These are phyloP conservation scores for Aspergillus tubingensis DNA, from an alignment of 2,329 filamentous ascomycete species.

Conservation along the genomic window DNA sequence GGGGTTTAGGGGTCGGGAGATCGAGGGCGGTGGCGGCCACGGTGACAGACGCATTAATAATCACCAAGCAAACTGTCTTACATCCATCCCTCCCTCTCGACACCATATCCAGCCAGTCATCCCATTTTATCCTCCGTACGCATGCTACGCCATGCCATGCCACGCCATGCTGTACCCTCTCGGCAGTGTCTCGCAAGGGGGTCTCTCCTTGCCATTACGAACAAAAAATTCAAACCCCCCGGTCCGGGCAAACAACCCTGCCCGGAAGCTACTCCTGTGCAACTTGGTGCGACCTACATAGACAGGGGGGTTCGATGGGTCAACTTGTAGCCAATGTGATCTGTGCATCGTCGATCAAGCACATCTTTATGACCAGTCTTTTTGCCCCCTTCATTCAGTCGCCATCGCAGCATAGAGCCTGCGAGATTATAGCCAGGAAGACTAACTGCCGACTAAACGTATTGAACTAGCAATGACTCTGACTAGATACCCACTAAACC, in stretches of 20 bases:
- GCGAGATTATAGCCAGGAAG: background rate
- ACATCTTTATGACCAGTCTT: background rate
- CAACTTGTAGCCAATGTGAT: background rate
- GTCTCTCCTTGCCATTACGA: background rate
- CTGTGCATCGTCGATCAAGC: background rate
- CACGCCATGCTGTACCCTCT: background rate
- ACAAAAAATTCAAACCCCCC: background rate
- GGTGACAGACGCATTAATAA: background rate
- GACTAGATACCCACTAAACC: no score
- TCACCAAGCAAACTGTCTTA: background rate
- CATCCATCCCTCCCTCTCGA: background rate
- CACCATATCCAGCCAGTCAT: background rate
- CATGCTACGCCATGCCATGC: background rate
- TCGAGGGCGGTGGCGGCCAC: constrained; percentile 1
- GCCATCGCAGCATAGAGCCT: background rate
- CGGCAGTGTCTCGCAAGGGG: background rate
- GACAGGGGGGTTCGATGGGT: background rate
- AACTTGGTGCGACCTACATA: background rate
- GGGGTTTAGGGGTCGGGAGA: constrained; percentile 1
- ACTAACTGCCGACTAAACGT: background rate
- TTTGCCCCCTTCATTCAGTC: no score
- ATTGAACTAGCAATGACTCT: no score
- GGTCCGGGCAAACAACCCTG: background rate
- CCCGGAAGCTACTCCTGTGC: background rate
- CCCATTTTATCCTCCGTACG: background rate